Evolutionary conservation across 2,329 filamentous ascomycete genomes (phyloP).

Genomic region (Tolypocladium tropicale): DNA sequence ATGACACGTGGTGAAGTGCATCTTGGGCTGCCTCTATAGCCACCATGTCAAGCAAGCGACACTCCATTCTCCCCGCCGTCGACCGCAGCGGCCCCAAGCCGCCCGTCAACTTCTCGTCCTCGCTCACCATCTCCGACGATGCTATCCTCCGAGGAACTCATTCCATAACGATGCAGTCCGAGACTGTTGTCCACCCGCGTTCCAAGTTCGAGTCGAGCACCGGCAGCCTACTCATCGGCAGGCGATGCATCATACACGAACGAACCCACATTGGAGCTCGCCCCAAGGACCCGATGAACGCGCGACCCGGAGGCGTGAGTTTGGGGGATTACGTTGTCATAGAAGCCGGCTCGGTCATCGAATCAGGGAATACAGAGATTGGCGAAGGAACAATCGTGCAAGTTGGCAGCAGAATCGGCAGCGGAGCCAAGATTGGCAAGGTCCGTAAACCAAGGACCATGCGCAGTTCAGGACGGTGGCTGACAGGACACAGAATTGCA

Average conservation of each 20-base stretch:
- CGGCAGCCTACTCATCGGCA: constrained; percentile 71
- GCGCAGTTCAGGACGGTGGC: not conserved
- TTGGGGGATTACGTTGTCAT: constrained; percentile 52
- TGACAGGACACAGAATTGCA: constrained; percentile 45
- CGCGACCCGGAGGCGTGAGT: constrained; percentile 36
- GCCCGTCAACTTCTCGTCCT: constrained; percentile 50
- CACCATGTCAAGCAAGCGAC: constrained; percentile 37
- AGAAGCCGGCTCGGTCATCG: constrained; percentile 49
- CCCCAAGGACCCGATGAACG: constrained; percentile 14
- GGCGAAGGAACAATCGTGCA: constrained; percentile 51
- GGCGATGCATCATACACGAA: constrained; percentile 75
- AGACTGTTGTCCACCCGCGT: constrained; percentile 79
- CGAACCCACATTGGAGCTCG: constrained; percentile 43
- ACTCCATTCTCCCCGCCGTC: constrained; percentile 44
- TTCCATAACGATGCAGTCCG: constrained; percentile 66
- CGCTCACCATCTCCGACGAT: constrained; percentile 51
- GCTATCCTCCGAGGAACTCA: constrained; percentile 60
- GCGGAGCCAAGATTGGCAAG: constrained; percentile 52
- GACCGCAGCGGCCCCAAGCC: constrained; percentile 46
- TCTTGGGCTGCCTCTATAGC: not conserved
- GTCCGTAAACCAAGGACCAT: constrained; percentile 23
- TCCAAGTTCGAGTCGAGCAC: constrained; percentile 67
- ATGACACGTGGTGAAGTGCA: not conserved
- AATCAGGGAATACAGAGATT: constrained; percentile 51
- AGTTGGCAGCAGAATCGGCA: constrained; percentile 48